Evolutionary conservation across 148 eudicot species (phyloP), one percentile per base, ranked within the genome.

Genomic region (Chenopodium quinoa): DNA sequence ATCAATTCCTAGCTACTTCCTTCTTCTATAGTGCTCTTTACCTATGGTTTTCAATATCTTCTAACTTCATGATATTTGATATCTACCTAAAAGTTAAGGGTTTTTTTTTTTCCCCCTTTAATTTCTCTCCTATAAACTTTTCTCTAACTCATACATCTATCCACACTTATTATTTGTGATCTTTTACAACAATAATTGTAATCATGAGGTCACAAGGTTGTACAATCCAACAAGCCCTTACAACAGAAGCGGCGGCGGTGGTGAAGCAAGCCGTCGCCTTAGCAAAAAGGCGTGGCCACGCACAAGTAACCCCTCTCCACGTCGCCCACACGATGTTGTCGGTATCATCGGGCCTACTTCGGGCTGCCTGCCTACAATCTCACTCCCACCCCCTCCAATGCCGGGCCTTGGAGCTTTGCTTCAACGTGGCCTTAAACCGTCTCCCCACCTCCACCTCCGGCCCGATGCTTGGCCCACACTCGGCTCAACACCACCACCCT

Each of bases 301-400:
- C 97, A 11, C 98, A 93, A 66, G 97, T 93, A 12, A 93, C 98
- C 8, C 97, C 98, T 23, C 97, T 95, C 73, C 98, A 95, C 19
- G 98, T 95, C 19, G 97, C 97, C 10, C 86, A 83, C 87, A 89
- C 97, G 82, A 90, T 95, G 94, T 89, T 95, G 0, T 58, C 92
- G 0, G 77, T 88, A 12, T 37, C 91, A 23, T 76, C 91, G 3
- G 93, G 97, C 82, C 88, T 92, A 0, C 84, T 95, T 52, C 87
- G 97, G 75, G 85, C 89, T 0, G 98, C 98, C 25, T 95, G 98
- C 80, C 88, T 87, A 22, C 95, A 88, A 25, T 88, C 98, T 34
- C 94, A 91, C 76, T 86, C 98, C 11, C 94, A 92, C 79, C 98
- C 94, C 3, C 93, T 95, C 47, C 97, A 88, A 72, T 92, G 94